Base-by-base conservation (phyloP, 352 stramenopile species). In the Globisporangium abappressorium region DNA sequence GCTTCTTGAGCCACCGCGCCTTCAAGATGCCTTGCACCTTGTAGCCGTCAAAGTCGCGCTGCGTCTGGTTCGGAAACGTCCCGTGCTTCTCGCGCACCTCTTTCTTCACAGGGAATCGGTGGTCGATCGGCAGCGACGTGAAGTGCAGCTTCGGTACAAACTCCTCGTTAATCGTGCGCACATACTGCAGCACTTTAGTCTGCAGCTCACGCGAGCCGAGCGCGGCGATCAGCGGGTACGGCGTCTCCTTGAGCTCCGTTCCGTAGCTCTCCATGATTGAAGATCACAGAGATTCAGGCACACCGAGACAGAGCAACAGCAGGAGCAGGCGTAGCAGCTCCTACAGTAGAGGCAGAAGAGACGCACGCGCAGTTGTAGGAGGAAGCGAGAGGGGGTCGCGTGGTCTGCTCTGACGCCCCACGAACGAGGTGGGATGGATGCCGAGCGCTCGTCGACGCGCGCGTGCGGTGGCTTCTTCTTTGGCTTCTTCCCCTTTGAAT, bases 31-130 rank as follows among this genome's bases (percentile, higher is more conserved):
- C 89, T 46, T 90, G 75, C 24, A 85, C 77, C 9, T 65, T 65
- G 73, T 91, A 89, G 47, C 83, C 80, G n/a, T 93, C 84, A 60
- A 93, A 90, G 73, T 93, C 84, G 54, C 86, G 83, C 75, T 94
- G 86, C 62, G 80, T 91, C 71, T 94, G 86, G 72, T 88, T 92
- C 15, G 85, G 83, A 68, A 94, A 94, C 22, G 85, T 93, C 22
- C 84, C 87, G 68, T 92, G 85, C 66, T 95, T 93, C 75, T 95
- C 85, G 57, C 85, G 82, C 33, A 93, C 72, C 67, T 94, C 87
- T 66, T 96, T 96, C 70, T 95, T 95, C 12, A 61, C 69, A 1
- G 87, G 87, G 72, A 94, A 94, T 1, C 85, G 83, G 68, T 96
- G 87, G 61, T 89, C 84, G 38, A 78, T 78, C 8, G 85, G 84